Evolutionary conservation across 495 filamentous ascomycete species (phyloP), one percentile per base, ranked within the genome.

Genomic region (Patellaria atrata): DNA sequence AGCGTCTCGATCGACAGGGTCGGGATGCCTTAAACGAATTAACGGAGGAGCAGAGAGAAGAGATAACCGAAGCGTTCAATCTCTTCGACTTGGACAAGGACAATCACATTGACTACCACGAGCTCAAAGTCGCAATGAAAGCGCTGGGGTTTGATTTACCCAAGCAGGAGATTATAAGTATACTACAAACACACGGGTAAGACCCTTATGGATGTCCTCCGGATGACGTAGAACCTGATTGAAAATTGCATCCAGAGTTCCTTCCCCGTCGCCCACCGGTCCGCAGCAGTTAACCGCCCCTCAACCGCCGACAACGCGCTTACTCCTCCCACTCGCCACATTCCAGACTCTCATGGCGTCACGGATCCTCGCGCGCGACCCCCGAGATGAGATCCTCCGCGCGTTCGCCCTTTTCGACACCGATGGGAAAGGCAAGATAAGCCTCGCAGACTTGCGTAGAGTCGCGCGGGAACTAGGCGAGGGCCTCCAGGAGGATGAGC

Each of bases 41-140:
- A 48, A 81, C 70, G 15, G 83, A 92, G 51, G 84, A 91, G 60
- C 84, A 93, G 50, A 64, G 75, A 33, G 82, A 89, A 47, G 84
- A 93, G 50, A 82, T 93, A 35, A 79, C 75, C 43, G 82, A 93
- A 64, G 85, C 83, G 86, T 94, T 96, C 62, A 75, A 73, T 35
- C 79, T 96, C 54, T 96, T 96, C 65, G 87, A 96, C 59, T 79
- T 93, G 39, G 89, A 96, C 68, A 86, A 87, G 60, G 86, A 96
- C 64, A 69, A 73, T 33, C 70, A 80, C 48, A 83, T 96, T 45
- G 86, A 94, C 58, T 94, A 94, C 71, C 86, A 93, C 58, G 87
- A 96, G 58, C 81, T 96, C 55, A 86, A 89, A 63, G 91, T 94
- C 64, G 83, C 89, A 40, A 82, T 94, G 54, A 89, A 91, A 61